phyloP scores from a whole-genome alignment of 495 filamentous ascomycete species.

The Parmelia sp. region DNA sequence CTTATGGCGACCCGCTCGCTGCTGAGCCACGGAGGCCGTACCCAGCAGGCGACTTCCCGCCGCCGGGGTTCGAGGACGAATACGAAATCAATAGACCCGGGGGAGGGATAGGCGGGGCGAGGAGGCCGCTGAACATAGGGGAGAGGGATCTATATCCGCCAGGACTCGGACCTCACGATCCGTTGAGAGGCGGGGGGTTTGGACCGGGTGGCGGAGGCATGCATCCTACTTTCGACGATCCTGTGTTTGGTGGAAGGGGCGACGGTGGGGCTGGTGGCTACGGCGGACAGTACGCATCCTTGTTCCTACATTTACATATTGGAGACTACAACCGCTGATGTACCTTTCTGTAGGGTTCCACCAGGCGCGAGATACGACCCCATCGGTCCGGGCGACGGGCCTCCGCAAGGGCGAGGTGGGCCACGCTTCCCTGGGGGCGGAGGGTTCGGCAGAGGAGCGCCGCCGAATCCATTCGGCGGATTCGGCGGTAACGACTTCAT shows the following conservation, averaged over 20 bases:
- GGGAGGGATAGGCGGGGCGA: slow-evolving; percentile 42
- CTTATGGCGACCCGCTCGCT: slow-evolving; percentile 62
- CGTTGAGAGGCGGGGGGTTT: slow-evolving; percentile 57
- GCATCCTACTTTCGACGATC: slow-evolving; percentile 95
- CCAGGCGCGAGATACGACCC: slow-evolving; percentile 72
- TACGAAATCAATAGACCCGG: slow-evolving; percentile 72
- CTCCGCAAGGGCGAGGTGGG: slow-evolving; percentile 46
- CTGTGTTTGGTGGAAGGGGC: slow-evolving; percentile 64
- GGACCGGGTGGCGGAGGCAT: slow-evolving; percentile 66
- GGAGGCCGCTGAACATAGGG: slow-evolving; percentile 61
- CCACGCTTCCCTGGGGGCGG: slow-evolving; percentile 39
- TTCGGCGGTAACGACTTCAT: slow-evolving; percentile 66
- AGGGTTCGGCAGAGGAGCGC: slow-evolving; percentile 36
- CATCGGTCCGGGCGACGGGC: slow-evolving; percentile 62
- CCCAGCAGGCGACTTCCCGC: slow-evolving; percentile 71
- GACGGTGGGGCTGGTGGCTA: slow-evolving; percentile 34
- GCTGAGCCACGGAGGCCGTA: slow-evolving; percentile 53
- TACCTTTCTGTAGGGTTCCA: slow-evolving; percentile 41
- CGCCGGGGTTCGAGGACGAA: slow-evolving; percentile 91
- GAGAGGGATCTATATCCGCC: slow-evolving; percentile 81
- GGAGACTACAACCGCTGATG: too few relatives aligned
- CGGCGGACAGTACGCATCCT: slow-evolving; percentile 9
- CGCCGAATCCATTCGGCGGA: slow-evolving; percentile 55
- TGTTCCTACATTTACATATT: not conserved
- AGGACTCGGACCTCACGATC: slow-evolving; percentile 80